Conservation (phyloP, 2,329 filamentous ascomycete species). For the Paradendryphiella salina region DNA sequence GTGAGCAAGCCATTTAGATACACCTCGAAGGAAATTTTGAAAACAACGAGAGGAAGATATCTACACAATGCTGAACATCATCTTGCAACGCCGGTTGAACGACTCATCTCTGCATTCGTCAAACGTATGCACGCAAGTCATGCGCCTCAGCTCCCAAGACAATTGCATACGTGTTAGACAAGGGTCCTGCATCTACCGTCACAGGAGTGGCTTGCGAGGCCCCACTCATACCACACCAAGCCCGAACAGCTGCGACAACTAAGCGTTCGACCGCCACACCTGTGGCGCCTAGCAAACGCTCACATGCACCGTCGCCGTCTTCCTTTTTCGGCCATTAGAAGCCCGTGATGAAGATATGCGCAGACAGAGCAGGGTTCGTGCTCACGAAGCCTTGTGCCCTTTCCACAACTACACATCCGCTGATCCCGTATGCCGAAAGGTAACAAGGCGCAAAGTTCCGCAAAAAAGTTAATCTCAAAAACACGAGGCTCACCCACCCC, state of each 20-base stretch:
- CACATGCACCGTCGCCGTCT: background rate
- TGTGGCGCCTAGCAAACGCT: constrained; percentile 20
- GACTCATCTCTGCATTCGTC: background rate
- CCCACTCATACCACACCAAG: constrained; percentile 8
- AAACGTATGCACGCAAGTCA: constrained; percentile 9
- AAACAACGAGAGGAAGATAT: background rate
- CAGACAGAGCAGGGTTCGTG: constrained; percentile 1
- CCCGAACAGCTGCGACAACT: background rate
- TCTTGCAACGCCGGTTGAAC: background rate
- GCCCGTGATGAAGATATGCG: constrained; percentile 1
- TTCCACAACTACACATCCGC: constrained; percentile 2
- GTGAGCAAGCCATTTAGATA: background rate
- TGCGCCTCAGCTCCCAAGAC: constrained; percentile 28
- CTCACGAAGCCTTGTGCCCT: background rate
- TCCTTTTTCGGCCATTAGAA: constrained; percentile 1
- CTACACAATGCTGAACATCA: background rate
- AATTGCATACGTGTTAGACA: constrained; percentile 22
- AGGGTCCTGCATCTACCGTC: constrained; percentile 12
- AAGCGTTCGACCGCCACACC: constrained; percentile 12
- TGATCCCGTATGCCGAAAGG: constrained; percentile 8
- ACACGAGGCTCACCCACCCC: background rate
- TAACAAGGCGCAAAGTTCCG: background rate
- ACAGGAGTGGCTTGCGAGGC: constrained; percentile 17
- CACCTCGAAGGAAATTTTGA: background rate
- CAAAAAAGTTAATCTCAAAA: constrained; percentile 1